Percentiles rank a stretch among this genome's conserved stretches.
Conservation (phyloP, 169 alveolate species). For the Cryptosporidium canis region DNA sequence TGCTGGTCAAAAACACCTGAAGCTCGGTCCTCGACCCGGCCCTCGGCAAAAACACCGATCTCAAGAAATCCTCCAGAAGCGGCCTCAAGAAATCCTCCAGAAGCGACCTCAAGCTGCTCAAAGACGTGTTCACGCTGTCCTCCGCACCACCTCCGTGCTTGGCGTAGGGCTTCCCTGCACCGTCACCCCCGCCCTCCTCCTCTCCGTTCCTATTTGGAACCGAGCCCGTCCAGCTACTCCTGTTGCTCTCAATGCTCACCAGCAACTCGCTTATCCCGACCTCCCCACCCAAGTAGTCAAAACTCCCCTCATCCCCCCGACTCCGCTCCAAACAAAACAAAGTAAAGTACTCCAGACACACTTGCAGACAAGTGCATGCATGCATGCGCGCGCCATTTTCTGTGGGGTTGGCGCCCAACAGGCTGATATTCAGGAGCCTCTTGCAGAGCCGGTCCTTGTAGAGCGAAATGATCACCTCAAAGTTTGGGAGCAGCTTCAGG, state of each 20-base stretch:
- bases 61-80: conserved; percentile 21
- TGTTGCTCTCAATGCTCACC: not conserved
- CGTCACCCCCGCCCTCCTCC: not conserved
- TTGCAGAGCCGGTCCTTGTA: conserved; percentile 51
- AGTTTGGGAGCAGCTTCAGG: conserved; percentile 19
- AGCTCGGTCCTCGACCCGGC: not conserved
- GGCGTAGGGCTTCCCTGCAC: not conserved
- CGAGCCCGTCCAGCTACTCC: not conserved
- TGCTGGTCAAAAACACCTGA: conserved; percentile 26
- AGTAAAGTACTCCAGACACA: conserved; percentile 33
- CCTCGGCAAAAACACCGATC: conserved; percentile 15
- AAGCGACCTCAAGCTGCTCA: conserved; percentile 18
- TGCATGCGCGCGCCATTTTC: not conserved
- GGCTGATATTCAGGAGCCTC: conserved; percentile 1
- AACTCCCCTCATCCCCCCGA: not conserved
- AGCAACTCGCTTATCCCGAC: not conserved
- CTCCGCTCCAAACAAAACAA: conserved; percentile 14
- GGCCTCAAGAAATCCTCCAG: conserved; percentile 30
- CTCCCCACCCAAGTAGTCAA: not conserved
- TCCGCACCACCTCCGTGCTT: not conserved
- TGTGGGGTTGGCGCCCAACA: not conserved
- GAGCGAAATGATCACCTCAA: conserved; percentile 28
- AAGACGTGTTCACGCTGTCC: conserved; percentile 7
- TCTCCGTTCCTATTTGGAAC: not conserved
- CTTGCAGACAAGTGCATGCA: not conserved